Conservation (phyloP, 768 basidiomycete species). For the Crepidotus variabilis region DNA sequence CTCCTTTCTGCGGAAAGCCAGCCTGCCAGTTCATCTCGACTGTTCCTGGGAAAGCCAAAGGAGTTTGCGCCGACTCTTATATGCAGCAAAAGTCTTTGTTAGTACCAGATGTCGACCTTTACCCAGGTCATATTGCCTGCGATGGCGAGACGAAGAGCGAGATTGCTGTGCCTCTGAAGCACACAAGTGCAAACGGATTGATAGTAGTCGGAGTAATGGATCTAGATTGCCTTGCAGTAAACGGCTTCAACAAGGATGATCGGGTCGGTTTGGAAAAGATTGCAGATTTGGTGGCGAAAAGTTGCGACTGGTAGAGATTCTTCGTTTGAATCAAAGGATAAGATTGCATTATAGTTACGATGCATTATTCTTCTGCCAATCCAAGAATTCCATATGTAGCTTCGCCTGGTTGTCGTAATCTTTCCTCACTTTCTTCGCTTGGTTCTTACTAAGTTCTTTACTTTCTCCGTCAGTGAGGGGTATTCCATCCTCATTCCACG, state of each 20-base stretch:
- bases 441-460: constrained; percentile 79
- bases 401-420: constrained; percentile 71
- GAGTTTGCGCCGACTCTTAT: constrained; percentile 86
- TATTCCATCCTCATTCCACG: constrained; percentile 83
- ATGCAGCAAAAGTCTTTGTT: constrained; percentile 50
- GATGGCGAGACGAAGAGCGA: constrained; percentile 90
- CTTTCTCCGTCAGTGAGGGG: constrained; percentile 85
- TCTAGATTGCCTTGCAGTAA: constrained; percentile 73
- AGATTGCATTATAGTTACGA: not conserved
- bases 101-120: constrained; percentile 74
- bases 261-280: constrained; percentile 73
- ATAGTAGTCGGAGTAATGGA: constrained; percentile 65
- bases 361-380: constrained; percentile 29
- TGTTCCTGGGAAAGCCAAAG: constrained; percentile 49
- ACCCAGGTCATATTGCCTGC: constrained; percentile 94
- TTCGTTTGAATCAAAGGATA: constrained; percentile 5
- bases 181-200: constrained; percentile 26
- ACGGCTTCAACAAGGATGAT: constrained; percentile 78
- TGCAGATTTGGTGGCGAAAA: constrained; percentile 54
- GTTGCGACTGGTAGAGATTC: constrained; percentile 58
- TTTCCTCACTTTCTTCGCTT: constrained; percentile 74
- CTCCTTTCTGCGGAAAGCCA: constrained; percentile 88
- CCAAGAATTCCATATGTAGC: constrained; percentile 74
- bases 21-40: constrained; percentile 83
- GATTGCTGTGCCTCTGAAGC: constrained; percentile 76